phyloP scores from a whole-genome alignment of 2,329 filamentous ascomycete species.

The Coleophoma crateriformis region DNA sequence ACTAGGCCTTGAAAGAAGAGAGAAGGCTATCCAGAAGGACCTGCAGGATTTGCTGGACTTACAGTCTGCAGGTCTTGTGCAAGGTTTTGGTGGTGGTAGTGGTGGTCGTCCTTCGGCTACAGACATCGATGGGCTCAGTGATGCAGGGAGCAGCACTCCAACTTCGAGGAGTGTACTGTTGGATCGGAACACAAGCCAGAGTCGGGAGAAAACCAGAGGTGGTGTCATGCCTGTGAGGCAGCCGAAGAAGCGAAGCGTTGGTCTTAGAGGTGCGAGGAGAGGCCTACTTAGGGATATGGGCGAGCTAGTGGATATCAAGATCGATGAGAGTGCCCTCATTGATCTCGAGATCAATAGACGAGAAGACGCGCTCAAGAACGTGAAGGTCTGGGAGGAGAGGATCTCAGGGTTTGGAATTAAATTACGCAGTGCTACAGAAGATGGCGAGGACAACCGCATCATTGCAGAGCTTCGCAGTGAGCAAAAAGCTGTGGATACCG shows the following conservation, averaged over 20 bases:
- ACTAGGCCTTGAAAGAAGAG: constrained; percentile 37
- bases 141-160: constrained; percentile 26
- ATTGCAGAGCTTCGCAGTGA: constrained; percentile 55
- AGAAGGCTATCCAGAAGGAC: constrained; percentile 48
- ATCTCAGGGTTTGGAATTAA: constrained; percentile 36
- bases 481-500: constrained; percentile 44
- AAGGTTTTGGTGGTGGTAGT: constrained; percentile 19
- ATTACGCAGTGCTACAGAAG: constrained; percentile 47
- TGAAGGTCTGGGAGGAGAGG: constrained; percentile 47
- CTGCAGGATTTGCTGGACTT: constrained; percentile 54
- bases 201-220: constrained; percentile 15
- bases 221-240: constrained; percentile 54
- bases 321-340: constrained; percentile 60
- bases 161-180: constrained; percentile 12
- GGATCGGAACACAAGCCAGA: constrained; percentile 7
- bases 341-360: constrained; percentile 50
- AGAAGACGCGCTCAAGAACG: constrained; percentile 49
- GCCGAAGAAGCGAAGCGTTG: constrained; percentile 44
- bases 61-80: constrained; percentile 42
- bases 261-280: constrained; percentile 57
- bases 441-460: constrained; percentile 50
- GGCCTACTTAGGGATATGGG: constrained; percentile 59
- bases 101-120: constrained; percentile 18
- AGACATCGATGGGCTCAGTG: constrained; percentile 33
- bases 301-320: constrained; percentile 59